Percentiles rank a stretch among this genome's conserved stretches.
These are phyloP conservation scores for Dryadomyces sulphureus DNA, from an alignment of 2,329 filamentous ascomycete species.

Conservation along the genomic window DNA sequence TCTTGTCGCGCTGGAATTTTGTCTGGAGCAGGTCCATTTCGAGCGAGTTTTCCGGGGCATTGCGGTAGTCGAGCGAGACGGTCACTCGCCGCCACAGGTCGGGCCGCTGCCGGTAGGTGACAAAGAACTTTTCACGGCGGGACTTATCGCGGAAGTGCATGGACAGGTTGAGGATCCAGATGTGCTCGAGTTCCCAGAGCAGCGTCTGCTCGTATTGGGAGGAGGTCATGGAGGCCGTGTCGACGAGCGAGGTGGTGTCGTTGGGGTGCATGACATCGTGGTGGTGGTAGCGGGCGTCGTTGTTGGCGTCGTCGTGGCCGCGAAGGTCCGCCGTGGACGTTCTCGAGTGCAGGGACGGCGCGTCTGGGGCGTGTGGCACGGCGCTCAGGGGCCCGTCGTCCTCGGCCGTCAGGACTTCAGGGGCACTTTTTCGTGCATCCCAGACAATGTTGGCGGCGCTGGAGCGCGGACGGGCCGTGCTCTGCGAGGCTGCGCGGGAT, in stretches of 20 bases:
- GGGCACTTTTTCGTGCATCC: conserved; percentile 26
- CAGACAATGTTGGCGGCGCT: background rate
- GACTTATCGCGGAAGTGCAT: conserved; percentile 96
- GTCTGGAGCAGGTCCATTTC: conserved; percentile 69
- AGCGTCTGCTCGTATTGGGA: conserved; percentile 49
- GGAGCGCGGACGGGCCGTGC: conserved; percentile 25
- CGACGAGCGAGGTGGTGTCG: conserved; percentile 14
- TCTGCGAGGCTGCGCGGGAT: conserved; percentile 21
- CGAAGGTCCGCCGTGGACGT: background rate
- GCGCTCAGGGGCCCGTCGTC: background rate
- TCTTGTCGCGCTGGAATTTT: conserved; percentile 82
- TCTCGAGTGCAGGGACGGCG: background rate
- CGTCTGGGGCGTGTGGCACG: background rate
- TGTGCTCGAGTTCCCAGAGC: conserved; percentile 67
- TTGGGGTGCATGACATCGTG: background rate
- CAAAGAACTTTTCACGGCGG: conserved; percentile 91
- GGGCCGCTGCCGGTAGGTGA: conserved; percentile 76
- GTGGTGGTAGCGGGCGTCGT: background rate
- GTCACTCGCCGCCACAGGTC: conserved; percentile 77
- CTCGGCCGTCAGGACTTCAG: conserved; percentile 22
- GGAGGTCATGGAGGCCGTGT: conserved; percentile 33
- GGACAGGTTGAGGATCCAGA: conserved; percentile 93
- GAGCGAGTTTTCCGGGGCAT: conserved; percentile 64
- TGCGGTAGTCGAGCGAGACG: conserved; percentile 82
- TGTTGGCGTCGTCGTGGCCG: background rate